A percentile compares a stretch with the other conserved stretches of the same genome.
phyloP scores from a whole-genome alignment of 2,329 filamentous ascomycete species.

The Hymenoscyphus occultus region DNA sequence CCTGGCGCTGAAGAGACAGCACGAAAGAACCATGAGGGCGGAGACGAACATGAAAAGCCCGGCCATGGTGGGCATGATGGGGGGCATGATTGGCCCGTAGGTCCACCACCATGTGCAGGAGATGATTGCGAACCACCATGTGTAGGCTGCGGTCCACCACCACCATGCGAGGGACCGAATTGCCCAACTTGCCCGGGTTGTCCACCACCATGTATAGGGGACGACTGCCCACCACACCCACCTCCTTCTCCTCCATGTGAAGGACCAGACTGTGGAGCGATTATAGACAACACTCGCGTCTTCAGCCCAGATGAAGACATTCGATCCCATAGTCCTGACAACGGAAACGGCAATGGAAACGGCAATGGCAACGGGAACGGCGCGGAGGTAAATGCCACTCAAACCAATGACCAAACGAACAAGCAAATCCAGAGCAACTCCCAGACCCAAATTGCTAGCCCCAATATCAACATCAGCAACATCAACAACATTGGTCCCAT shows the following conservation, averaged over 20 bases:
- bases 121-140: background rate
- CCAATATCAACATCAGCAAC: background rate
- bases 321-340: conserved; percentile 2
- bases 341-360: conserved; percentile 8
- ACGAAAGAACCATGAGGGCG: too few species aligned
- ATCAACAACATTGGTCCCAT: background rate
- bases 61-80: background rate
- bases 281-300: conserved; percentile 2
- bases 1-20: background rate
- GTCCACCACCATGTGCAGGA: background rate
- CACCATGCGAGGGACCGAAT: too few species aligned
- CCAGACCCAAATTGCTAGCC: conserved; percentile 2
- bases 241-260: background rate
- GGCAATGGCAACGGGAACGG: conserved; percentile 8
- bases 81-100: background rate
- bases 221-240: background rate
- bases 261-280: conserved; percentile 49
- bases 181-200: background rate
- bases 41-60: background rate
- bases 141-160: too few species aligned
- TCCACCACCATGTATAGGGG: background rate
- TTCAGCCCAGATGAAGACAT: background rate
- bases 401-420: background rate
- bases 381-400: conserved; percentile 7
- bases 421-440: conserved; percentile 8